Evolutionary conservation across 2,329 filamentous ascomycete species (phyloP), one percentile per base, ranked within the genome.

Genomic region (Penicillium sp.): DNA sequence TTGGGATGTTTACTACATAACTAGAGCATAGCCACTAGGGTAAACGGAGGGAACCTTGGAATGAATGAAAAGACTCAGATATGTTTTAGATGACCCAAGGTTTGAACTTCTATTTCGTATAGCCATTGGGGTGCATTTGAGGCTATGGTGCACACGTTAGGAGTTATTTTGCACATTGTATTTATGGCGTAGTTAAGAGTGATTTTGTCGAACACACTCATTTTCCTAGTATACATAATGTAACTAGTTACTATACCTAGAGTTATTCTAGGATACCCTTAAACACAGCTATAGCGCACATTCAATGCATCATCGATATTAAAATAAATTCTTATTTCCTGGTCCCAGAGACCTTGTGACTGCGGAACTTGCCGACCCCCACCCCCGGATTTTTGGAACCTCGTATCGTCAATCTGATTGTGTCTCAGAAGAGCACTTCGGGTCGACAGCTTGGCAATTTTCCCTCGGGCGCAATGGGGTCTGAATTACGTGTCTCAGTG

Each of bases 1-100:
- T 29, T 33, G 33, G 45, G 48, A 45, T 56, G 47, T 52, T 33
- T 52, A 45, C 40, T 29, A 52, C 40, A n/a, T n/a, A n/a, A n/a
- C 12, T 25, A 21, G 13, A 5, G 17, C 19, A 42, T 38, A 38
- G 31, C 23, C 52, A 48, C 21, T 17, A 48, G 17, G 33, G 27
- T 35, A 17, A n/a, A 35, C 4, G 10, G 25, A 19, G 23, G 41
- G 27, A 47, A 47, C 43, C n/a, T 31, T 33, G 43, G 25, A 35
- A 38, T 38, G 19, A 19, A 33, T 31, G n/a, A 29, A 9, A 6
- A 27, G 4, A 31, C 40, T 41, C 4, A 19, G 21, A 5, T 21
- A 12, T 43, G 40, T 45, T 25, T 45, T 3, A 35, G 29, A 9
- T 15, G 15, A 45, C 7, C 38, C 49, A 51, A 41, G 13, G n/a